Conservation (phyloP, 495 filamentous ascomycete genomes). For the Hypoxylon trugodes region DNA sequence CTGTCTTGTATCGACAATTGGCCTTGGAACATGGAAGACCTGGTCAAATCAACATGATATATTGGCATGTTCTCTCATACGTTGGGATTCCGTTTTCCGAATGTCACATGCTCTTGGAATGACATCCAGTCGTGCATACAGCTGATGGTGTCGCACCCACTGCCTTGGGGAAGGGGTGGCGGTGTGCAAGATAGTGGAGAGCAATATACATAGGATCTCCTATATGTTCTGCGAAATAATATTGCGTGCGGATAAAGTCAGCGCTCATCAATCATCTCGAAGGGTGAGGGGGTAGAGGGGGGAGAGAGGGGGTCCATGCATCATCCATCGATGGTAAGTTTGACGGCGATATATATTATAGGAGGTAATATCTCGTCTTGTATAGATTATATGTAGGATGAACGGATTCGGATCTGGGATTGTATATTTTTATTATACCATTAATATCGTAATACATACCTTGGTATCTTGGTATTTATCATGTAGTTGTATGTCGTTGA, state of each 20-base stretch:
- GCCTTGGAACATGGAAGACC: conserved; percentile 9
- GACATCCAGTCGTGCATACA: conserved; percentile 5
- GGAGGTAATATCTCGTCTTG: no score
- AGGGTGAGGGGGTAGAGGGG: background rate
- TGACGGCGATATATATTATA: background rate
- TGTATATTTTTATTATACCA: conserved; percentile 14
- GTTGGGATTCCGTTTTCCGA: conserved; percentile 12
- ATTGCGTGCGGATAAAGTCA: conserved; percentile 11
- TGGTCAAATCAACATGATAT: conserved; percentile 27
- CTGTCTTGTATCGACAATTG: conserved; percentile 2
- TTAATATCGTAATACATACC: no score
- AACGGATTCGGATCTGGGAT: conserved; percentile 7
- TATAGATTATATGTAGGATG: no score
- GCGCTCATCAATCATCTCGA: no score
- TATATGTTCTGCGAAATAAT: conserved; percentile 21
- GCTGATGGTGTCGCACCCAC: conserved; percentile 27
- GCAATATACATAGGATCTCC: conserved; percentile 21
- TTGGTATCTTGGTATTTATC: no score
- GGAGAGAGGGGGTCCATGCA: background rate
- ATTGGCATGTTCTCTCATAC: conserved; percentile 9
- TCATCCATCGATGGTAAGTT: no score
- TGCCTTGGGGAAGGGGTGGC: conserved; percentile 30
- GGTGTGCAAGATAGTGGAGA: conserved; percentile 45
- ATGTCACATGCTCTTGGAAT: conserved; percentile 31
- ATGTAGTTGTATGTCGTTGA: conserved; percentile 33